Conservation (phyloP, 2,329 filamentous ascomycete species). For the Gyromitra esculenta region DNA sequence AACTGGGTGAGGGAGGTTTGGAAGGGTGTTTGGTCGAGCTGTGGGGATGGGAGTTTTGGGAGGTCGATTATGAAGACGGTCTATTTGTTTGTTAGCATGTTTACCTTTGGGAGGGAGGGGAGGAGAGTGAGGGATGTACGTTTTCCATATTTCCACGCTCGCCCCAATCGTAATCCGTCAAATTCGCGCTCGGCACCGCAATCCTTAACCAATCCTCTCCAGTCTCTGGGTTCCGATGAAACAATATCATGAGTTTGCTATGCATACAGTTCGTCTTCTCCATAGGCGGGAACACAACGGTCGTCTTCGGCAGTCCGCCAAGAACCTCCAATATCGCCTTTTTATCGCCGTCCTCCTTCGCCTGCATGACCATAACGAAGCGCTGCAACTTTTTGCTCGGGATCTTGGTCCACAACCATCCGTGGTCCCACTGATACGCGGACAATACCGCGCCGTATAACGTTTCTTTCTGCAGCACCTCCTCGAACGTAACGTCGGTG, state of each 20-base stretch:
- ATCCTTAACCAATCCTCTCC: slow-evolving; percentile 65
- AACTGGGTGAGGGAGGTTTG: slow-evolving; percentile 56
- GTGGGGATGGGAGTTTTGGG: slow-evolving; percentile 66
- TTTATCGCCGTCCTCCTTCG: slow-evolving; percentile 64
- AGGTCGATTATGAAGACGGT: slow-evolving; percentile 92
- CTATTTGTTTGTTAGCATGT: slow-evolving; percentile 60
- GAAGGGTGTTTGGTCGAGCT: slow-evolving; percentile 55
- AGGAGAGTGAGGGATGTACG: slow-evolving; percentile 62
- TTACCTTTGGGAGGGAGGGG: not conserved
- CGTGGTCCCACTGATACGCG: slow-evolving; percentile 84
- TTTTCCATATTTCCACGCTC: slow-evolving; percentile 86
- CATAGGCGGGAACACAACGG: slow-evolving; percentile 84
- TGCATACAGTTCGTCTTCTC: slow-evolving; percentile 81
- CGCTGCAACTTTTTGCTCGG: slow-evolving; percentile 68
- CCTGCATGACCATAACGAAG: slow-evolving; percentile 70
- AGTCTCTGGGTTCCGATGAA: slow-evolving; percentile 66
- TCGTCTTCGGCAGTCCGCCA: slow-evolving; percentile 66
- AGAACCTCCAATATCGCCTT: slow-evolving; percentile 61
- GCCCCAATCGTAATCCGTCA: slow-evolving; percentile 89
- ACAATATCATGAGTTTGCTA: slow-evolving; percentile 92
- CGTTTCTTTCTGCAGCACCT: slow-evolving; percentile 78
- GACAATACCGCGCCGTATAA: slow-evolving; percentile 83
- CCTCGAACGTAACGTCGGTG: slow-evolving; percentile 86
- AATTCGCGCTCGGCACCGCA: slow-evolving; percentile 86
- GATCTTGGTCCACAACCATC: slow-evolving; percentile 80